Percentiles rank a stretch among this genome's conserved stretches.
These are phyloP conservation scores for Eutypella sp. DNA, from an alignment of 2,329 filamentous ascomycete species.

Conservation along the genomic window DNA sequence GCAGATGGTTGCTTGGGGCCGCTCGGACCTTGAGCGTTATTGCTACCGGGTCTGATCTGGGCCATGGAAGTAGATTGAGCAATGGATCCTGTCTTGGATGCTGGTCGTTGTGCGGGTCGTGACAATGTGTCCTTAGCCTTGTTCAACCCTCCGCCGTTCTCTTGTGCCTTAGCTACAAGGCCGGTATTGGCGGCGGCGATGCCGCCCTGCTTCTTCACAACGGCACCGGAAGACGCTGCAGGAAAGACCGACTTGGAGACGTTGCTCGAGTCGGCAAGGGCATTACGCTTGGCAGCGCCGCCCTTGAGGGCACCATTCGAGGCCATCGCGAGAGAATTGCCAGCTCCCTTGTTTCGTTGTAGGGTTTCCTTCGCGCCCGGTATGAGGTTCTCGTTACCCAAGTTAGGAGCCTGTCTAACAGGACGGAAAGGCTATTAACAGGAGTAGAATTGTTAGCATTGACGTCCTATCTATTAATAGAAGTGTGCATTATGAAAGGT, in stretches of 20 bases:
- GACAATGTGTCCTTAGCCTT: slow-evolving; percentile 30
- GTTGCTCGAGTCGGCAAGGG: slow-evolving; percentile 80
- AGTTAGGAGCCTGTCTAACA: slow-evolving; percentile 51
- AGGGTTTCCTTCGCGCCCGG: slow-evolving; percentile 57
- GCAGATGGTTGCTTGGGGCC: slow-evolving; percentile 3
- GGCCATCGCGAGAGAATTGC: slow-evolving; percentile 50
- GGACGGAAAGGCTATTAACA: slow-evolving; percentile 62
- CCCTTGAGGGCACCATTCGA: slow-evolving; percentile 54
- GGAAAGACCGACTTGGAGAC: slow-evolving; percentile 36
- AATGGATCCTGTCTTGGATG: slow-evolving; percentile 16
- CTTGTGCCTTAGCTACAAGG: slow-evolving; percentile 35
- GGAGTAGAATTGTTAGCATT: slow-evolving; percentile 14
- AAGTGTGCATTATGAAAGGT: not conserved
- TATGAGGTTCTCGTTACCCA: slow-evolving; percentile 65
- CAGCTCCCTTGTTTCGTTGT: slow-evolving; percentile 76
- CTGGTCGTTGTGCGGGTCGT: slow-evolving; percentile 32
- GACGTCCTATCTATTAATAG: no score
- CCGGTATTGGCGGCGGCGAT: slow-evolving; percentile 16
- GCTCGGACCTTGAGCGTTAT: slow-evolving; percentile 2
- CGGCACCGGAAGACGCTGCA: slow-evolving; percentile 16
- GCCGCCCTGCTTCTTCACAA: slow-evolving; percentile 26
- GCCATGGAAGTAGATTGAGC: slow-evolving; percentile 16
- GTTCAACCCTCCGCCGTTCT: slow-evolving; percentile 31
- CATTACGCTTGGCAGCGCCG: slow-evolving; percentile 66
- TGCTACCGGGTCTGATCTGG: slow-evolving; percentile 9